Conservation (phyloP, 805 yeast species). For the Candida qinlingensis region DNA sequence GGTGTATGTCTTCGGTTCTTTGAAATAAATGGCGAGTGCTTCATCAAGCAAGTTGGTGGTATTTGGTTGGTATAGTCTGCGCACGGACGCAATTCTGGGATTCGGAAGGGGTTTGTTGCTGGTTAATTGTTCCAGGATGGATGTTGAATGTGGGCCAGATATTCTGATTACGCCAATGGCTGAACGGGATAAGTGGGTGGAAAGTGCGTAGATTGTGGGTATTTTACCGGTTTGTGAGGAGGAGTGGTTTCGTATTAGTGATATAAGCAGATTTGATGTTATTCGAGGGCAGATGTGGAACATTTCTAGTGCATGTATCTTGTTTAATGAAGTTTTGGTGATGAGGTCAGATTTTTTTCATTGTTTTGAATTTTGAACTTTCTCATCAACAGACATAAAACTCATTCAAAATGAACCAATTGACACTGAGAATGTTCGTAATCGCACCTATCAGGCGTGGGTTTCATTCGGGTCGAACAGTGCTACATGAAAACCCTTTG, state of each 20-base stretch:
- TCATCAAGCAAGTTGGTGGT: constrained; percentile 56
- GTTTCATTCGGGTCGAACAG: neutral
- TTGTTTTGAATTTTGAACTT: no score
- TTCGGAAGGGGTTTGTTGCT: constrained; percentile 30
- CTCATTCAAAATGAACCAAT: no score
- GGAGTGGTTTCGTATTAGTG: neutral
- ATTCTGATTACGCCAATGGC: constrained; percentile 85
- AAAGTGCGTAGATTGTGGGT: constrained; percentile 86
- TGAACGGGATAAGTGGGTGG: constrained; percentile 75
- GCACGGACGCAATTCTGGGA: constrained; percentile 52
- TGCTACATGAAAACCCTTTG: constrained; percentile 32
- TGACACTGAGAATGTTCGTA: neutral
- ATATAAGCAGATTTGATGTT: no score
- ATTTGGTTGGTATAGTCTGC: constrained; percentile 46
- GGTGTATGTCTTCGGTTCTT: constrained; percentile 75
- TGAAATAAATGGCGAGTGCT: constrained; percentile 64
- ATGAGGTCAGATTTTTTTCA: no score
- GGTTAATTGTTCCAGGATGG: constrained; percentile 40
- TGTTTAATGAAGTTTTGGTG: no score
- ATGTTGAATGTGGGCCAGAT: constrained; percentile 62
- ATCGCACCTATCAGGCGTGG: neutral
- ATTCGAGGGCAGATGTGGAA: no score
- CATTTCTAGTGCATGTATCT: no score
- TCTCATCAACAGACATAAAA: no score
- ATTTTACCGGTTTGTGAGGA: constrained; percentile 1